Evolutionary conservation across 768 basidiomycete species (phyloP).

Genomic region (Phallus indusiatus): DNA sequence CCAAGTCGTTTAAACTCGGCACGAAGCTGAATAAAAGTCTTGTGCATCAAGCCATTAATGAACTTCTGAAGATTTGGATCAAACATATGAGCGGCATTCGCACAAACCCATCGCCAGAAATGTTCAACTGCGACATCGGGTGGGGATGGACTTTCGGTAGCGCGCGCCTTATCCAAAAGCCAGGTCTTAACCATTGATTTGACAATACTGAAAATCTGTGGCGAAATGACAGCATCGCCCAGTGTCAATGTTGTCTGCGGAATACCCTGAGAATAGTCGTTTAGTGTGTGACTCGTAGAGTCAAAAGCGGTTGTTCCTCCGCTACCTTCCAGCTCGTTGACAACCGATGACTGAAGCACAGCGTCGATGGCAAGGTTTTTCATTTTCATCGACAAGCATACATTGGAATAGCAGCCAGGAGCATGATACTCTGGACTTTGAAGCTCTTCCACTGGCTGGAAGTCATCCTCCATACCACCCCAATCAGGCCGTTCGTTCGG

Average conservation of each 20-base stretch:
- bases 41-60: constrained; percentile 91
- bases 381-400: constrained; percentile 82
- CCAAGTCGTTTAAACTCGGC: constrained; percentile 95
- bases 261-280: constrained; percentile 72
- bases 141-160: constrained; percentile 55
- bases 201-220: constrained; percentile 75
- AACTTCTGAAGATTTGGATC: constrained; percentile 92
- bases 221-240: constrained; percentile 83
- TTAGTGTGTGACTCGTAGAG: constrained; percentile 81
- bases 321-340: constrained; percentile 96
- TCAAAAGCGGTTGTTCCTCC: constrained; percentile 92
- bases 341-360: constrained; percentile 84
- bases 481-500: constrained; percentile 80
- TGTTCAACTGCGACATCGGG: constrained; percentile 63
- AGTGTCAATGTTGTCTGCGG: constrained; percentile 61
- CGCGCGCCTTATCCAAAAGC: constrained; percentile 68
- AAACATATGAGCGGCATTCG: constrained; percentile 75
- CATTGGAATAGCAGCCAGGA: constrained; percentile 85
- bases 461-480: constrained; percentile 87
- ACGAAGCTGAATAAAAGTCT: constrained; percentile 92
- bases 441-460: constrained; percentile 63
- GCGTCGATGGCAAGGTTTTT: constrained; percentile 92
- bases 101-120: constrained; percentile 97
- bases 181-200: constrained; percentile 85
- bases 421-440: constrained; percentile 76